Base-by-base conservation (phyloP, 2,329 filamentous ascomycete species). In the Drechslerella stenobrocha region DNA sequence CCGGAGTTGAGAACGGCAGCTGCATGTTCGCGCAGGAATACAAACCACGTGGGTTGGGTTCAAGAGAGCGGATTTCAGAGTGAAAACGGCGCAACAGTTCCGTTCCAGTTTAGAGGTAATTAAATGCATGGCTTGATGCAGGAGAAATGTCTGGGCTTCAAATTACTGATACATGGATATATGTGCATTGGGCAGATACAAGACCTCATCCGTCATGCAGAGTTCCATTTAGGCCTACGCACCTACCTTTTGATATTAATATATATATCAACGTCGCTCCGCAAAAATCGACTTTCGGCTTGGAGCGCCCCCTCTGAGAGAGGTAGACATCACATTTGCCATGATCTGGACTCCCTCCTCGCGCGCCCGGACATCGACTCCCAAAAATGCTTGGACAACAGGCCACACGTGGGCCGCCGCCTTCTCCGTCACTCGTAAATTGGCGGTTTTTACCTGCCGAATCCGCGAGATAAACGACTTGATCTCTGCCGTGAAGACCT, bases 341-440 rank as follows among this genome's bases (percentile, higher is more conserved):
- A 82, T 75, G 50, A 70, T 71, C 57, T 73, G 74, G 70, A 87
- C 73, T 2, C 84, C 83, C 69, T 79, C 79, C 56, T 82, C 74
- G 57, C 84, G 80, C 73, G 80, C 77, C 30, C 79, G 76, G n/a
- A 75, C 73, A 23, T 78, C 78, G 46, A 76, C 78, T 44, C 81
- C 80, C 24, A 85, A 74, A 72, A 84, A 83, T n/a, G 84, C 73
- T 46, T 80, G 80, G 7, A 86, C 87, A 18, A 95, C 86, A 0
- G 89, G 88, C 90, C 89, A 95, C 8, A 86, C 89, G 76, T 95
- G 89, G 61, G 93, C 85, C 11, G 83, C 86, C 24, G 80, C 77
- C 71, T 88, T 84, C 73, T 84, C 83, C 72, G 82, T 79, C 15
- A 57, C 79, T 80, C 55, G 80, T 78, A n/a, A 87, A 80, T 34